Evolutionary conservation across 2,329 filamentous ascomycete species (phyloP).

Genomic region (Xylariaceae sp.): DNA sequence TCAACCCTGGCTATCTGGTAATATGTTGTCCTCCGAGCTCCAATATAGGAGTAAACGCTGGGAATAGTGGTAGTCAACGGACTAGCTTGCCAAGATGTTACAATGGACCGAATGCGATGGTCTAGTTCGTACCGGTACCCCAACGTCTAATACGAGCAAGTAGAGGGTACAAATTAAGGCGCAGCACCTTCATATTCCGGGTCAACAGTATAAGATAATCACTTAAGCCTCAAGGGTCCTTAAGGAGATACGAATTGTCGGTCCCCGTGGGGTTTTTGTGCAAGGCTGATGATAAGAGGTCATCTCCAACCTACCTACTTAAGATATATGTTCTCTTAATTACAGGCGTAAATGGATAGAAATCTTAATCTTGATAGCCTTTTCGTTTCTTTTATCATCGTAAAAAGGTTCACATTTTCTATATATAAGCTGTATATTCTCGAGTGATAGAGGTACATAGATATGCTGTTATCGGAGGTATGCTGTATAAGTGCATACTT

Average conservation of each 20-base stretch:
- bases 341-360: too few species aligned
- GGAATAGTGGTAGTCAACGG: too few species aligned
- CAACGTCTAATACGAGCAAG: not conserved
- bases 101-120: not conserved
- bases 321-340: too few species aligned
- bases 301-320: not conserved
- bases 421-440: too few species aligned
- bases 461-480: conserved; percentile 1
- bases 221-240: not conserved
- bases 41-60: too few species aligned
- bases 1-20: too few species aligned
- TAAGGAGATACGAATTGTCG: not conserved
- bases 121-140: not conserved
- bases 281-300: conserved; percentile 12
- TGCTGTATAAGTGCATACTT: too few species aligned
- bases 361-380: too few species aligned
- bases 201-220: not conserved
- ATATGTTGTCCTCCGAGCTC: too few species aligned
- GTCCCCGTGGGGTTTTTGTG: conserved; percentile 11
- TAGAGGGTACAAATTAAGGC: not conserved
- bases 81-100: not conserved
- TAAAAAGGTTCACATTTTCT: too few species aligned
- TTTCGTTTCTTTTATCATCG: too few species aligned
- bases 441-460: not conserved
- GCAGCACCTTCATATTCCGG: conserved; percentile 4